Evolutionary conservation across 805 yeast species (phyloP).

Genomic region (Wickerhamomyces queroliae): DNA sequence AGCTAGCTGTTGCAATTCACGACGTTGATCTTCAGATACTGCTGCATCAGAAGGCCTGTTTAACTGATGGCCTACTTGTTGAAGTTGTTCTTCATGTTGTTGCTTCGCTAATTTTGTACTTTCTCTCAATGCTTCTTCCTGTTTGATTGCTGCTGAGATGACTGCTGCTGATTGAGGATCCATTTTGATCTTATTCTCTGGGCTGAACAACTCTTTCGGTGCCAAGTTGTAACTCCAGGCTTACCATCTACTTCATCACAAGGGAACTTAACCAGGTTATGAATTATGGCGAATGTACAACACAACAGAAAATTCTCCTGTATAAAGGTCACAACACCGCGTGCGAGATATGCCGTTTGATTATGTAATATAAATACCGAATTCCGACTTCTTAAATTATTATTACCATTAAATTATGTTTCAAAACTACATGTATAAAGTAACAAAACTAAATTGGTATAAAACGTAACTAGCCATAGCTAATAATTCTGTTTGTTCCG

Average conservation of each 20-base stretch:
- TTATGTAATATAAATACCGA: no score
- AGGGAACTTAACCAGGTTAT: constrained; percentile 5
- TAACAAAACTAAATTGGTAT: background rate
- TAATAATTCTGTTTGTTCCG: background rate
- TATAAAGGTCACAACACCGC: no score
- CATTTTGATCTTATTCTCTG: no score
- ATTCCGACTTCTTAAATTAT: no score
- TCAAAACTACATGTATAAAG: no score
- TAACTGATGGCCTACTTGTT: constrained; percentile 1
- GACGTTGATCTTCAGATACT: constrained; percentile 1
- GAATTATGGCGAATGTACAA: background rate
- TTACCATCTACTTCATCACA: background rate
- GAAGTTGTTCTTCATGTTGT: constrained; percentile 2
- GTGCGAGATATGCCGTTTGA: no score
- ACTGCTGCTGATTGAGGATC: constrained; percentile 18
- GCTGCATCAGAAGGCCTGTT: background rate
- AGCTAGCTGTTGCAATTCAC: constrained; percentile 1
- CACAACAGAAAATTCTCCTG: no score
- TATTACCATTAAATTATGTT: no score
- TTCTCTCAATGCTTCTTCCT: constrained; percentile 26
- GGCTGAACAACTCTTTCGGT: no score
- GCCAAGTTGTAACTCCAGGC: background rate
- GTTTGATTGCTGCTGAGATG: constrained; percentile 19
- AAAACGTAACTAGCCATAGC: no score
- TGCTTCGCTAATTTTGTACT: constrained; percentile 61